Conservation (phyloP, 2,329 filamentous ascomycete genomes). For the Metarhizium guizhouense region DNA sequence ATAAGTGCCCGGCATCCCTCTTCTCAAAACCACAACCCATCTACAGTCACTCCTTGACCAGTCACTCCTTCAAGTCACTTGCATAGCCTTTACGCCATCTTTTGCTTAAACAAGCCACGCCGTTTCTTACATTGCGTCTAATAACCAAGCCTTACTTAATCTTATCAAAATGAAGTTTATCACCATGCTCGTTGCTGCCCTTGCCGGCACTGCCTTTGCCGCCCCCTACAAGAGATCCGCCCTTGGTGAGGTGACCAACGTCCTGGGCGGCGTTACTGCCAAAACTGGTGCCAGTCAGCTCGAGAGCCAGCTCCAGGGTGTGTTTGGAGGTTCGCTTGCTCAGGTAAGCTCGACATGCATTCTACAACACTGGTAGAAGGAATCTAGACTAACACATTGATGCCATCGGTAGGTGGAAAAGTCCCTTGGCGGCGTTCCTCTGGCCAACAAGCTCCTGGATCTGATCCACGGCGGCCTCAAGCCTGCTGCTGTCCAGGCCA, state of each 20-base stretch:
- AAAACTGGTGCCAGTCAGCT: slow-evolving; percentile 9
- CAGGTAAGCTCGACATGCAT: neutral
- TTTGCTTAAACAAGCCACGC: neutral
- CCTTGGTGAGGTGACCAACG: slow-evolving; percentile 9
- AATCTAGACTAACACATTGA: neutral
- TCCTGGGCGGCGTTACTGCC: slow-evolving; percentile 8
- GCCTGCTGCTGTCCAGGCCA: slow-evolving; percentile 9
- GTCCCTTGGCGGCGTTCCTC: slow-evolving; percentile 10
- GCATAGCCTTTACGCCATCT: neutral
- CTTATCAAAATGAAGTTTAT: slow-evolving; percentile 13
- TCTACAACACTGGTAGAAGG: too few species aligned
- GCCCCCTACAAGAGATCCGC: slow-evolving; percentile 9
- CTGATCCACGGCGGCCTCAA: slow-evolving; percentile 9
- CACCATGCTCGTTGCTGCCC: slow-evolving; percentile 7
- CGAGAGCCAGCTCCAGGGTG: slow-evolving; percentile 11
- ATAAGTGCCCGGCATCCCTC: neutral
- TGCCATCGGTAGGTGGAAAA: slow-evolving; percentile 8
- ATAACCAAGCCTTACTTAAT: neutral
- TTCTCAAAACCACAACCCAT: too few species aligned
- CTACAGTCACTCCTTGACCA: neutral
- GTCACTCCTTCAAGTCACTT: neutral
- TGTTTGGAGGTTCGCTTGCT: slow-evolving; percentile 9
- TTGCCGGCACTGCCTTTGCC: slow-evolving; percentile 10
- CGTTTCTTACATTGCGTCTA: neutral
- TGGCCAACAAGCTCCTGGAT: slow-evolving; percentile 14